A percentile compares a stretch with the other conserved stretches of the same genome.
These are phyloP conservation scores for Globisporangium cystogenes DNA, from an alignment of 352 stramenopile species.

Conservation along the genomic window DNA sequence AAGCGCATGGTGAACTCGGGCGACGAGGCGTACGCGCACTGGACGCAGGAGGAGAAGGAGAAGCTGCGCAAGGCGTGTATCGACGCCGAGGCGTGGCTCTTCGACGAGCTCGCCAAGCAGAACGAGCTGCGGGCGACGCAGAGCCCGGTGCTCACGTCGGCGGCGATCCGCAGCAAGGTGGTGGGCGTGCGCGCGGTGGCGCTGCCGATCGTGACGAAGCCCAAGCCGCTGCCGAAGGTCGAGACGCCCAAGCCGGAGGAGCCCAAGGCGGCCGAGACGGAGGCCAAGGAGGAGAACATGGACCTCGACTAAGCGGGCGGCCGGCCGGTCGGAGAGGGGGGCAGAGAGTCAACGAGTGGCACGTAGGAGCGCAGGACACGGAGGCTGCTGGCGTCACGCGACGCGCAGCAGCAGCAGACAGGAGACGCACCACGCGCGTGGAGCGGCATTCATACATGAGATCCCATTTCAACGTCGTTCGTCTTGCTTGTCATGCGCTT, in stretches of 20 bases:
- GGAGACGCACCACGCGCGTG: no score
- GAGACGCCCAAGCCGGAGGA: conserved; percentile 47
- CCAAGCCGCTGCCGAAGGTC: conserved; percentile 86
- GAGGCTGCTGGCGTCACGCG: not conserved
- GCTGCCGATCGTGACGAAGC: conserved; percentile 96
- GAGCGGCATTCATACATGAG: no score
- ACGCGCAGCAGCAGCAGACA: no score
- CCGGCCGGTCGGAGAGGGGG: no score
- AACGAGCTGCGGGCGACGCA: conserved; percentile 73
- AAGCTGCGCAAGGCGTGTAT: conserved; percentile 90
- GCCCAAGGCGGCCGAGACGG: conserved; percentile 19
- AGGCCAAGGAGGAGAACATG: conserved; percentile 77
- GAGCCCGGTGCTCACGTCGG: conserved; percentile 90
- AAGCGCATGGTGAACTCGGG: conserved; percentile 93
- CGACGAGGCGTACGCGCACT: conserved; percentile 93
- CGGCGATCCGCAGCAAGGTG: conserved; percentile 87
- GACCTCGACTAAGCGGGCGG: conserved; percentile 64
- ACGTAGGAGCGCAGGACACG: not conserved
- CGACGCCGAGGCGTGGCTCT: conserved; percentile 93
- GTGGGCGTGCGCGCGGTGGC: conserved; percentile 87
- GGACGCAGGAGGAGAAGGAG: conserved; percentile 93
- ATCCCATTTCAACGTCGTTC: no score
- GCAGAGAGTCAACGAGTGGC: no score
- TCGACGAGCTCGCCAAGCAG: conserved; percentile 96
- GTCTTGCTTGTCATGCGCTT: no score